Percentiles rank a stretch among this genome's conserved stretches.
Evolutionary conservation across 192 early-diverging fungal genomes (phyloP).

Genomic region (Gigaspora rosea): DNA sequence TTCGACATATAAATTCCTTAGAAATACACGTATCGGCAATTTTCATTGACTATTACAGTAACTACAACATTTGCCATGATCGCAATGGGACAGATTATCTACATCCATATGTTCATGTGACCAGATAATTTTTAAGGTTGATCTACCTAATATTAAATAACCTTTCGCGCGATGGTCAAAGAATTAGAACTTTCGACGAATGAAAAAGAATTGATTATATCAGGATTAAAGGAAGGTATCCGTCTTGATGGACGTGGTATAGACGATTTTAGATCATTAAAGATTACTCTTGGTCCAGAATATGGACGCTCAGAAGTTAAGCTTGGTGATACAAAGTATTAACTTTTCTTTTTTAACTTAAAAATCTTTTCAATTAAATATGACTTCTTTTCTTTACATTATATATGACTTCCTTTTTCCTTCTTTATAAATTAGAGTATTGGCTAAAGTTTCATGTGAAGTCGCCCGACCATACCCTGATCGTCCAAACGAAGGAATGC

Average conservation of each 20-base stretch:
- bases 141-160: no score
- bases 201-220: conserved; percentile 74
- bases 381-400: not conserved
- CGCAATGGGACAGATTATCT: no score
- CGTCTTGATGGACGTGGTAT: conserved; percentile 79
- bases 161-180: conserved; percentile 40
- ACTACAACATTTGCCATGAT: no score
- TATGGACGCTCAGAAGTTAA: conserved; percentile 76
- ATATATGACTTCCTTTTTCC: not conserved
- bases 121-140: no score
- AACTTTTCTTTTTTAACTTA: conserved; percentile 9
- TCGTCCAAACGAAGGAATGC: conserved; percentile 84
- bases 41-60: no score
- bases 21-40: no score
- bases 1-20: no score
- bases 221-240: conserved; percentile 66
- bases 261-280: conserved; percentile 71
- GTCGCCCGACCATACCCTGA: conserved; percentile 69
- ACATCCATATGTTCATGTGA: no score
- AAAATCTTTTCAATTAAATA: not conserved
- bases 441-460: conserved; percentile 71
- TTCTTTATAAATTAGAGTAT: conserved; percentile 44
- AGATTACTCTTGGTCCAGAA: conserved; percentile 68
- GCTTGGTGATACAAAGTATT: conserved; percentile 77
- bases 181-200: conserved; percentile 67